Evolutionary conservation across 1,284 basidiomycete species (phyloP), one percentile per base, ranked within the genome.

Genomic region (Inonotus obliquus): DNA sequence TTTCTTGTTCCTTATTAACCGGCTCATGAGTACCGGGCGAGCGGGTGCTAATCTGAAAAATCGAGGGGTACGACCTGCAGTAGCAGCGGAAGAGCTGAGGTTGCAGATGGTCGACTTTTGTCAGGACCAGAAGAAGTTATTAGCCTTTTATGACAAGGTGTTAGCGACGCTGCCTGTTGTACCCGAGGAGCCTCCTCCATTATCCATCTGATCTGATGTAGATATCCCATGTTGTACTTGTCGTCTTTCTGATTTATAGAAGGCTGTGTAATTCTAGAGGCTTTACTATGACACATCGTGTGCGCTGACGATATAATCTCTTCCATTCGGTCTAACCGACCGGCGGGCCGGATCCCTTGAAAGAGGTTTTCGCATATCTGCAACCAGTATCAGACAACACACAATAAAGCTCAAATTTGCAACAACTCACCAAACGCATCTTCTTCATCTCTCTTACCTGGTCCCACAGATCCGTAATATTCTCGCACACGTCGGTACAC

Each of bases 321-420:
- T 78, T 41, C 90, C 87, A 65, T 91, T 88, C 37, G 81, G 64
- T 60, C 91, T 78, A 44, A 90, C 81, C 14, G 89, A 87, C 57
- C 85, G 81, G 67, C 84, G 77, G 65, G 77, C 70, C 2, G 77
- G 74, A 70, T 94, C 91, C 64, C 83, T 76, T 4, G 86, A 82
- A 23, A 93, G 75, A 4, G 90, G 87, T 75, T 92, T 93, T 27
- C 94, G 83, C 93, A 96, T 96, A 71, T 96, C 93, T 94, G 67
- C 25, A n/a, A 41, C 17, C 53, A 25, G 29, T 35, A 11, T 27
- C 29, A 37, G 14, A 10, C 13, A 52, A 52, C 14, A 47, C 29
- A 45, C 4, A 14, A 9, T n/a, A 17, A 44, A 44, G 4, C 41
- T n/a, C 19, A 44, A 2, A 21, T 7, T 21, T n/a, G n/a, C 29